Evolutionary conservation across 78 protist genomes (phyloP), one percentile per base, ranked within the genome.

Genomic region (Mantamonas sphyraenae): DNA sequence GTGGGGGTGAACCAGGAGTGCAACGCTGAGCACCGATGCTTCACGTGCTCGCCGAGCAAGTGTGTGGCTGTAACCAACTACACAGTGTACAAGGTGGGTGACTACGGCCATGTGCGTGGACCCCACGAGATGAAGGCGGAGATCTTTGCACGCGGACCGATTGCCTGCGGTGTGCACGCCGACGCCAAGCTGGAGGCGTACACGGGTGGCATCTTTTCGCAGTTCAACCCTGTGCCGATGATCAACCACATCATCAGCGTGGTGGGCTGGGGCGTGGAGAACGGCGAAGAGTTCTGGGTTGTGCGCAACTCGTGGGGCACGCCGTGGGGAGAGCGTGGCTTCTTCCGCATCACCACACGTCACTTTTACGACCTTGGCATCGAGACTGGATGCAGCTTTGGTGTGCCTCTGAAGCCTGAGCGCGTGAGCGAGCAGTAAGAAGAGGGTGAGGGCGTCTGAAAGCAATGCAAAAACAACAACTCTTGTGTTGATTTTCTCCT

Each of bases 301-400:
- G 81, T 90, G 51, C 40, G 81, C 47, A 89, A 89, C 76, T 74
- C 81, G 4, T 83, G 89, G 89, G 92, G 91, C 2, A 47, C 20
- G 12, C 68, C 68, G 30, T 90, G 82, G 70, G 95, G 89, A 26
- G 88, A 83, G 34, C n/a, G 24, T 56, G 95, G 95, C 8, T 86
- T 57, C 71, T 83, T 86, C 79, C 38, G 83, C 39, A 82, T 86
- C 37, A 56, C 60, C 10, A n/a, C n/a, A n/a, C 10, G 20, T 14
- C 20, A 19, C 45, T 2, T 1, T 14, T 16, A 67, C 59, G n/a
- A 47, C 38, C 55, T 67, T 50, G 73, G 42, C 57, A 50, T 67
- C 47, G 73, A 67, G 73, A 4, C n/a, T 20, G 35, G n/a, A 14
- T 61, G 66, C 45, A 3, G 34, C 20, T 61, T 9, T 8, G 66